Percentiles rank a stretch among this genome's conserved stretches.
These are phyloP conservation scores for Citrus sp. DNA, from an alignment of 345 rosid genomes.

Conservation along the genomic window DNA sequence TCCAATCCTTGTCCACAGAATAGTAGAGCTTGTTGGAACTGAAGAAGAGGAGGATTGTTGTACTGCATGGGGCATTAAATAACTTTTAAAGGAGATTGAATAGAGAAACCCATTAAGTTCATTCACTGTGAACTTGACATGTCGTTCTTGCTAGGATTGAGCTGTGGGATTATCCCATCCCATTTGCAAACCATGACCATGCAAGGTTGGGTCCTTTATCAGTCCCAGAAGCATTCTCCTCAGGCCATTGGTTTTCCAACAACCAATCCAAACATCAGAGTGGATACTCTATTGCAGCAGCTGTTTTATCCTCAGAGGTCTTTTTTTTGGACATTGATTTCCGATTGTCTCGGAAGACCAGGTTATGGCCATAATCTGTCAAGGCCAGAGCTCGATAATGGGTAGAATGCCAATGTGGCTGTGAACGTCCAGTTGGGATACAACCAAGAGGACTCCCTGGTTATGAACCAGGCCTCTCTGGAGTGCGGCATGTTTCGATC, in stretches of 20 bases:
- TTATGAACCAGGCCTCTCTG: conserved; percentile 85
- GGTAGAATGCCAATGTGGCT: conserved; percentile 75
- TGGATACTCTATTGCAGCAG: background rate
- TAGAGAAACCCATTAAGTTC: conserved; percentile 36
- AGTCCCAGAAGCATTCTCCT: conserved; percentile 84
- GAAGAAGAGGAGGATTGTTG: conserved; percentile 93
- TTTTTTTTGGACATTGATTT: conserved; percentile 65
- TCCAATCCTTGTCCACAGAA: conserved; percentile 61
- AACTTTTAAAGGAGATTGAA: conserved; percentile 40
- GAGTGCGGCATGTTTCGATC: conserved; percentile 93
- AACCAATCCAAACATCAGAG: conserved; percentile 45
- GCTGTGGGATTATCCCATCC: conserved; percentile 87
- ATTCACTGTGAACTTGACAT: conserved; percentile 82
- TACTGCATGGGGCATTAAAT: conserved; percentile 66
- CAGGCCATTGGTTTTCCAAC: conserved; percentile 92
- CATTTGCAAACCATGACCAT: conserved; percentile 88
- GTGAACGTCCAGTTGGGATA: conserved; percentile 85
- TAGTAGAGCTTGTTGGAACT: conserved; percentile 69
- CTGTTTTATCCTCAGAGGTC: conserved; percentile 86
- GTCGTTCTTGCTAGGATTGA: conserved; percentile 78
- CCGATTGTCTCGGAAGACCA: conserved; percentile 68
- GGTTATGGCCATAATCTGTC: conserved; percentile 37
- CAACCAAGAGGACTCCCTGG: conserved; percentile 93
- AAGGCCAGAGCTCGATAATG: conserved; percentile 64
- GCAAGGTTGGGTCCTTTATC: conserved; percentile 88